A percentile compares a stretch with the other conserved stretches of the same genome.
Evolutionary conservation across 192 early-diverging fungal genomes (phyloP).

Genomic region (Podochytrium sp.): DNA sequence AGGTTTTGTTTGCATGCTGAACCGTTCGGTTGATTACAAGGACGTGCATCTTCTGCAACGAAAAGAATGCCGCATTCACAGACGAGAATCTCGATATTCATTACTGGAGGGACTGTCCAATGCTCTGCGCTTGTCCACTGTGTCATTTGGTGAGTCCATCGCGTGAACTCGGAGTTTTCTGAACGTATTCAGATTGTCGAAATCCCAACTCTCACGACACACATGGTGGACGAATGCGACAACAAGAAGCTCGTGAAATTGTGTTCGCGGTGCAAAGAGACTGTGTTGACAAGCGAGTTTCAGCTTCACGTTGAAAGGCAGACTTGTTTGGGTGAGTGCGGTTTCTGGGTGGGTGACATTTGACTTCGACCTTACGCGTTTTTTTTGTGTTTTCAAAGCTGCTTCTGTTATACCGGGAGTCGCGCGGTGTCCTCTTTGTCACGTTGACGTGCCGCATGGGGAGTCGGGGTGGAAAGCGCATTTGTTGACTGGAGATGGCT

Average conservation of each 20-base stretch:
- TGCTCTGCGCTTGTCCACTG: slow-evolving; percentile 68
- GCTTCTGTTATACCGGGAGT: slow-evolving; percentile 31
- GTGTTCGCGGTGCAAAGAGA: slow-evolving; percentile 65
- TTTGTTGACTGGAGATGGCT: slow-evolving; percentile 35
- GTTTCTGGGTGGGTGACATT: too few relatives aligned
- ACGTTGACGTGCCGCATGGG: slow-evolving; percentile 53
- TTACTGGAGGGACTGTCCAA: slow-evolving; percentile 78
- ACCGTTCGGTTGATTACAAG: slow-evolving; percentile 15
- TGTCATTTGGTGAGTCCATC: slow-evolving; percentile 70
- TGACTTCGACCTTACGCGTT: neutral
- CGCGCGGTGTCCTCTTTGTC: slow-evolving; percentile 67
- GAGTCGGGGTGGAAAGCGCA: slow-evolving; percentile 71
- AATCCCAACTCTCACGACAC: slow-evolving; percentile 65
- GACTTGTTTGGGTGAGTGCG: slow-evolving; percentile 45
- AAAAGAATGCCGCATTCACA: slow-evolving; percentile 61
- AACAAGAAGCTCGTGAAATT: slow-evolving; percentile 57
- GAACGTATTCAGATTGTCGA: slow-evolving; percentile 63
- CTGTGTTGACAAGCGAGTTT: slow-evolving; percentile 59
- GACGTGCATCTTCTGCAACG: slow-evolving; percentile 79
- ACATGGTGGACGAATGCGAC: slow-evolving; percentile 72
- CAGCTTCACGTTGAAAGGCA: slow-evolving; percentile 53
- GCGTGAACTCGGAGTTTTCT: neutral
- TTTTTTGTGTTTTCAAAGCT: slow-evolving; percentile 17
- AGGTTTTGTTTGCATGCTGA: neutral
- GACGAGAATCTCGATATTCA: slow-evolving; percentile 74